A percentile compares a stretch with the other conserved stretches of the same genome.
Evolutionary conservation across 2,329 filamentous ascomycete genomes (phyloP).

Genomic region (Emergomyces pasteurianus): DNA sequence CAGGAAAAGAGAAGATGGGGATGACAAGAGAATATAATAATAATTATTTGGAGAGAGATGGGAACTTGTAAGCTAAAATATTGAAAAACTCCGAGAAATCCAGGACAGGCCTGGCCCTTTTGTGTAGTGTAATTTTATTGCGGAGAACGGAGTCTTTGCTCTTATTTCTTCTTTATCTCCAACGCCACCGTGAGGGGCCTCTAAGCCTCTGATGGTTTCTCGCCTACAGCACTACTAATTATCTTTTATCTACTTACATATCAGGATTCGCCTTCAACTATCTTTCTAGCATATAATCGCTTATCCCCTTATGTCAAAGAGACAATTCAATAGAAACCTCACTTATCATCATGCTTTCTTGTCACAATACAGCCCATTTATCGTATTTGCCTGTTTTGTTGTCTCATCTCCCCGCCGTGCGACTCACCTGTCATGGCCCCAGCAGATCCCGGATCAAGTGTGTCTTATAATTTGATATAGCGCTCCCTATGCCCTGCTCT

Average conservation of each 20-base stretch:
- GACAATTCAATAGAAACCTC: not conserved
- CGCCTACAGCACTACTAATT: not conserved
- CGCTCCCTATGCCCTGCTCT: not conserved
- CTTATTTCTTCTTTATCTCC: not conserved
- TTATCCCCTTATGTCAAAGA: not conserved
- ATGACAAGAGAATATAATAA: too few species aligned
- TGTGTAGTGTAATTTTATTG: too few species aligned
- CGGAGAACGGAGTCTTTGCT: not conserved
- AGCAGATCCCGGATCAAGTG: not conserved
- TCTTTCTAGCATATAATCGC: not conserved
- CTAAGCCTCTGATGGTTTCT: not conserved
- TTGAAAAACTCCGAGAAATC: too few species aligned
- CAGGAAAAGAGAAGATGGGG: too few species aligned
- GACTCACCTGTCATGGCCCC: not conserved
- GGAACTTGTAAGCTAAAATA: too few species aligned
- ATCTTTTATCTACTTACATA: not conserved
- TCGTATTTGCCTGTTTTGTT: not conserved
- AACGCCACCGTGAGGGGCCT: not conserved
- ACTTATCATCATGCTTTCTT: not conserved
- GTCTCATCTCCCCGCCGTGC: not conserved
- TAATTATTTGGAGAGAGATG: too few species aligned
- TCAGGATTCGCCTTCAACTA: not conserved
- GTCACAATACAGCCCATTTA: not conserved
- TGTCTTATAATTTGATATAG: not conserved
- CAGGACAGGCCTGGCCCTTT: too few species aligned